Conservation (phyloP, 257 asterid species). For the Vinca minor region DNA sequence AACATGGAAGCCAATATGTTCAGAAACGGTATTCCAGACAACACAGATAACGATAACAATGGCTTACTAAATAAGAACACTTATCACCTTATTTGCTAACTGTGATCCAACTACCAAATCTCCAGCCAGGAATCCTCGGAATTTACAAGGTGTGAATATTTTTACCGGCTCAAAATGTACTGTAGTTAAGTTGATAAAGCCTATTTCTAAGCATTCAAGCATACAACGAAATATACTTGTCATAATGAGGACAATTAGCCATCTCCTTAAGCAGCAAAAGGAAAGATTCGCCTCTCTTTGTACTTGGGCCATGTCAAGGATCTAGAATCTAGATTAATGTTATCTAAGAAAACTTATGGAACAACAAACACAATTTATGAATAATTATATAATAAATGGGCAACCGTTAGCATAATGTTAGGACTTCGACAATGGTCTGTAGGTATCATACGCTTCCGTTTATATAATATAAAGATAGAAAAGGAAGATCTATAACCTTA, state of each 20-base stretch:
- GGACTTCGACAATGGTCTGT: not conserved
- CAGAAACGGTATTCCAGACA: not conserved
- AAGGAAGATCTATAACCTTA: not conserved
- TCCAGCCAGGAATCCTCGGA: not conserved
- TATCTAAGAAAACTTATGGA: not conserved
- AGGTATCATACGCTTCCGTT: not conserved
- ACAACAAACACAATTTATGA: not conserved
- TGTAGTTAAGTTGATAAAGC: not conserved
- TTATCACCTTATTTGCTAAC: not conserved
- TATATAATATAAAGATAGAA: too few species aligned
- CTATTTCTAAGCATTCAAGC: not conserved
- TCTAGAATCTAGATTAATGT: not conserved
- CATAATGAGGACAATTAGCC: not conserved
- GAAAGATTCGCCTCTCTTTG: not conserved
- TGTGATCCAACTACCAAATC: not conserved
- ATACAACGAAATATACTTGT: not conserved
- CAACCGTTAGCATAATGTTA: not conserved
- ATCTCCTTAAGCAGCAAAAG: not conserved
- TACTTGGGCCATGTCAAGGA: not conserved
- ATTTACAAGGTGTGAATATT: not conserved
- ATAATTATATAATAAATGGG: not conserved
- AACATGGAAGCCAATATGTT: constrained; percentile 7
- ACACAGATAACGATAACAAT: not conserved
- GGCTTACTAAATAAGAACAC: not conserved
- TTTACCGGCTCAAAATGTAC: not conserved